phyloP scores from a whole-genome alignment of 371 early-diverging fungal genomes.

The Mucor indicus region DNA sequence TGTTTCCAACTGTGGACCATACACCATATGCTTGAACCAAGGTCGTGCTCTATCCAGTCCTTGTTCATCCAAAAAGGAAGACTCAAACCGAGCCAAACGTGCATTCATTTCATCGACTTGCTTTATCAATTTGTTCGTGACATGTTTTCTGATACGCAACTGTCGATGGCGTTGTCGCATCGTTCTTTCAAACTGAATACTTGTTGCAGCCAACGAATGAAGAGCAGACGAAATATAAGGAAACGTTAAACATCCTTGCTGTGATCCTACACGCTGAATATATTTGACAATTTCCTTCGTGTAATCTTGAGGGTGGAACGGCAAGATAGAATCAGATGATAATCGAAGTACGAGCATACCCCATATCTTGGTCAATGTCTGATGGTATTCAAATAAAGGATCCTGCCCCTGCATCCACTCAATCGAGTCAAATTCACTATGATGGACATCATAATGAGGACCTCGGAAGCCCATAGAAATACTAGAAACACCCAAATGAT shows the following conservation, averaged over 20 bases:
- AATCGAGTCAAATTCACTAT: conserved; percentile 52
- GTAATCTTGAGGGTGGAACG: conserved; percentile 37
- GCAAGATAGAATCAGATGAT: conserved; percentile 25
- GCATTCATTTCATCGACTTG: conserved; percentile 24
- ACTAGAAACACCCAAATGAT: conserved; percentile 60
- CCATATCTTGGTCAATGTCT: conserved; percentile 41
- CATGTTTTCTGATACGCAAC: conserved; percentile 10
- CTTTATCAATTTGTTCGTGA: conserved; percentile 1
- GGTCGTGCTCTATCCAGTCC: conserved; percentile 23
- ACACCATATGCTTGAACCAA: conserved; percentile 62
- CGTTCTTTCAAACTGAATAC: conserved; percentile 2
- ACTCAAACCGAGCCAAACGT: conserved; percentile 43
- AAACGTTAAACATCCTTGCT: too few species aligned
- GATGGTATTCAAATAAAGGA: conserved; percentile 57
- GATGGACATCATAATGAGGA: conserved; percentile 55
- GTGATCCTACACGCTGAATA: too few species aligned
- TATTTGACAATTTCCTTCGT: conserved; percentile 8
- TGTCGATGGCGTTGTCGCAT: neutral
- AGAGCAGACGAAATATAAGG: conserved; percentile 5
- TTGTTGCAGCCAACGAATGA: neutral
- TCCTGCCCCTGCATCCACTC: conserved; percentile 60
- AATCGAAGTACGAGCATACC: conserved; percentile 30
- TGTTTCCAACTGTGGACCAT: conserved; percentile 49
- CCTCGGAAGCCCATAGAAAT: conserved; percentile 54
- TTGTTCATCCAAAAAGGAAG: conserved; percentile 48